These are phyloP conservation scores for Solanum arcanum DNA, from an alignment of 257 asterid genomes.

Conservation along the genomic window DNA sequence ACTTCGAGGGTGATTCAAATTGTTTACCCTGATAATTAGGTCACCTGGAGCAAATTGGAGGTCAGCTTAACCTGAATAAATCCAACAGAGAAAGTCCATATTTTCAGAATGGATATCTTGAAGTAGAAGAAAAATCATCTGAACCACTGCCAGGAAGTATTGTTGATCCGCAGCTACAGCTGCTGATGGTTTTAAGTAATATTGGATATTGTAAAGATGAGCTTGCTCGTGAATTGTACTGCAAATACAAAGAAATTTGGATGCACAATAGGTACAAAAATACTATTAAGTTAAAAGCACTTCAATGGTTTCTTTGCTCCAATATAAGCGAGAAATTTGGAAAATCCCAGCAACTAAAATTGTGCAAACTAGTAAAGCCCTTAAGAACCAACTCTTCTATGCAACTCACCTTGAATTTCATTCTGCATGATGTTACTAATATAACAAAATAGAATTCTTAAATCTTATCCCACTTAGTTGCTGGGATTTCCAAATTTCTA, in stretches of 20 bases:
- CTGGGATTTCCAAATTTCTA: neutral
- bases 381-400: neutral
- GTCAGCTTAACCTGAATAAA: conserved; percentile 45
- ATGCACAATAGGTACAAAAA: conserved; percentile 50
- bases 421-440: neutral
- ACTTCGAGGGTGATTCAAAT: neutral
- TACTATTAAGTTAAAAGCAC: neutral
- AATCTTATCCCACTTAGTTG: neutral
- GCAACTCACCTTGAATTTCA: neutral
- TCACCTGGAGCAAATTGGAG: conserved; percentile 72
- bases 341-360: neutral
- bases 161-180: conserved; percentile 69
- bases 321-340: neutral
- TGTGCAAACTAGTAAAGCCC: neutral
- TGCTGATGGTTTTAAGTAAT: conserved; percentile 92
- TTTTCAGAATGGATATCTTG: conserved; percentile 61
- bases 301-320: neutral
- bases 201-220: conserved; percentile 97
- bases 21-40: conserved; percentile 35
- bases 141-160: conserved; percentile 87
- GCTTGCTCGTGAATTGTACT: conserved; percentile 63
- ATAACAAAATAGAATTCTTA: neutral
- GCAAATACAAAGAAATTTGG: conserved; percentile 71
- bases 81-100: conserved; percentile 35
- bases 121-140: conserved; percentile 31